Percentiles rank a stretch among this genome's conserved stretches.
These are phyloP conservation scores for Leishmania mexicana DNA, from an alignment of 208 protist genomes.

Conservation along the genomic window DNA sequence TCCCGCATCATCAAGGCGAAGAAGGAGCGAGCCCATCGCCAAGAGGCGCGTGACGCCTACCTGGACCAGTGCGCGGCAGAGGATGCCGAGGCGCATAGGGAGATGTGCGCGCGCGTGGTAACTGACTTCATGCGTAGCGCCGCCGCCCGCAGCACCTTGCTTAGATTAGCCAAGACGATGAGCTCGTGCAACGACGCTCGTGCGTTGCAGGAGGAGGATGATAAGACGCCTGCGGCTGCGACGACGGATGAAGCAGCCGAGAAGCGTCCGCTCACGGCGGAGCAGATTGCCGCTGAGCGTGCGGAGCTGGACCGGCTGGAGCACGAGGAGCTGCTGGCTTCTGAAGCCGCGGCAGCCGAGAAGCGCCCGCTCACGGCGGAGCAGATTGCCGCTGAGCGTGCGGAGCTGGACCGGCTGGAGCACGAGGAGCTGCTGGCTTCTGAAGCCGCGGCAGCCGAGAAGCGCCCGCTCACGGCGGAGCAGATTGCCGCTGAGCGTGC, in stretches of 20 bases:
- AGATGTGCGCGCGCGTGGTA: conserved; percentile 25
- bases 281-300: conserved; percentile 5
- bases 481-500: conserved; percentile 11
- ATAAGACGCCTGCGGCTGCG: neutral
- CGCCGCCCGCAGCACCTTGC: conserved; percentile 16
- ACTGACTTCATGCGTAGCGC: conserved; percentile 28
- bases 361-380: conserved; percentile 13
- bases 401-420: conserved; percentile 1
- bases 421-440: neutral
- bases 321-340: neutral
- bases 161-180: conserved; percentile 6
- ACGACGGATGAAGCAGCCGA: neutral
- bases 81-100: conserved; percentile 14
- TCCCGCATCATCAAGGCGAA: conserved; percentile 17
- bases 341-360: neutral
- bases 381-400: conserved; percentile 9
- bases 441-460: neutral
- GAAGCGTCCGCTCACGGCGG: neutral
- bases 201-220: conserved; percentile 18
- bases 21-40: conserved; percentile 14
- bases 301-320: neutral
- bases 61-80: conserved; percentile 15
- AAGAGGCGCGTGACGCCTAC: conserved; percentile 21
- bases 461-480: conserved; percentile 12
- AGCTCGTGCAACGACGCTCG: conserved; percentile 24